Base-by-base conservation (phyloP, 2,329 filamentous ascomycete species). In the Hypocrella siamensis region DNA sequence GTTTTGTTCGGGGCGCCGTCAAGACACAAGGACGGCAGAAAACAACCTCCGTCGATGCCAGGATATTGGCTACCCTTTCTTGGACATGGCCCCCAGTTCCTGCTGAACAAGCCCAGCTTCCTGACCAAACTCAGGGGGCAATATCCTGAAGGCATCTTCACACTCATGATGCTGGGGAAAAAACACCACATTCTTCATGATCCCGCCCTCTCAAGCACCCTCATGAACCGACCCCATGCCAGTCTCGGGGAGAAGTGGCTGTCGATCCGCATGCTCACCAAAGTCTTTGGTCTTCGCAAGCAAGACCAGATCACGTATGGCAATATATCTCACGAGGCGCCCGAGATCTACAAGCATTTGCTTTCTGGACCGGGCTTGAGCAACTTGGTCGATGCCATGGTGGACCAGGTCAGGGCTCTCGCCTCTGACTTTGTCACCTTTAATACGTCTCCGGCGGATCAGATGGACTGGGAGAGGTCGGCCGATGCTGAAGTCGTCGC, bases 361-460 rank as follows among this genome's bases (percentile, higher is more conserved):
- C 37, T 46, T 4, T 41, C 42, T 0, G 48, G 47, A 3, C 36
- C 46, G 0, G 43, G 44, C 6, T 32, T 55, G 5, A 33, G 38
- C 5, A 31, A 54, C 19, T 36, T 42, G 10, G 38, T 40, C 26
- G 17, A 38, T 7, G 34, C 24, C 10, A 40, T 40, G 2, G 19
- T 46, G 3, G 34, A 29, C 5, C 40, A 48, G 15, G 32, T 58
- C 2, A 46, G 46, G n/a, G 38, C 40, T 8, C 42, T 45, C 22
- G 46, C 54, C 8, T 43, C 47, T 2, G 53, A 58, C 28, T 41
- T 56, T 3, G 48, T 59, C 29, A 51, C 54, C 1, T 59, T 59
- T 42, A 58, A 54, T 37, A 40, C 41, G 6, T 51, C 49, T 12
- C 42, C 48, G 1, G 46, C 53, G 4, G 56, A 59, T 28, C 56